Conservation (phyloP, 1,139 yeast genomes). For the Starmera stellimalicola region DNA sequence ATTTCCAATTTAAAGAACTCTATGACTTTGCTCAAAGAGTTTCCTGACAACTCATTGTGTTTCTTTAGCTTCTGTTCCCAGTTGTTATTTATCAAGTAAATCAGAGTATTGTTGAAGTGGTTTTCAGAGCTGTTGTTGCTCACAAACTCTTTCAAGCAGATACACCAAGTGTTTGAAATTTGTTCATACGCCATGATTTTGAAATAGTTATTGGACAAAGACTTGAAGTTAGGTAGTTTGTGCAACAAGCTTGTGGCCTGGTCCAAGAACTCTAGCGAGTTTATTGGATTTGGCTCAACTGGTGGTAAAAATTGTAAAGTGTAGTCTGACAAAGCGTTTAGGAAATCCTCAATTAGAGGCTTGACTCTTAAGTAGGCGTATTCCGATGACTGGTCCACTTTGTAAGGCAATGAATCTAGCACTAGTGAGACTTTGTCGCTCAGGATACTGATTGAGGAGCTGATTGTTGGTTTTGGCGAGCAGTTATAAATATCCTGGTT, state of each 20-base stretch:
- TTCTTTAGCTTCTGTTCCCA: slow-evolving; percentile 47
- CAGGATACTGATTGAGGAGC: slow-evolving; percentile 42
- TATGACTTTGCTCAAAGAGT: slow-evolving; percentile 37
- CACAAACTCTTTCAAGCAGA: slow-evolving; percentile 43
- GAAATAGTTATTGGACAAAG: slow-evolving; percentile 65
- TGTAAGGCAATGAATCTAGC: slow-evolving; percentile 53
- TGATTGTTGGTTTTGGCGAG: slow-evolving; percentile 52
- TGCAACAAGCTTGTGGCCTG: slow-evolving; percentile 56
- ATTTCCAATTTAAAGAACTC: slow-evolving; percentile 36
- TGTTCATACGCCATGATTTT: slow-evolving; percentile 71
- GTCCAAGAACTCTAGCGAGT: slow-evolving; percentile 60
- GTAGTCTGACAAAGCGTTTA: slow-evolving; percentile 71
- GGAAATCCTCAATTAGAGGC: slow-evolving; percentile 63
- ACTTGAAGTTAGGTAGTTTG: slow-evolving; percentile 63
- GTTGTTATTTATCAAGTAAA: slow-evolving; percentile 34
- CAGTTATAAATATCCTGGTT: slow-evolving; percentile 38
- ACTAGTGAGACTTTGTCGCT: slow-evolving; percentile 38
- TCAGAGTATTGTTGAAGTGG: slow-evolving; percentile 28
- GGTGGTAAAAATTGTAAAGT: slow-evolving; percentile 77
- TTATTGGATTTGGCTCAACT: slow-evolving; percentile 43
- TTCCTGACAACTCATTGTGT: slow-evolving; percentile 48
- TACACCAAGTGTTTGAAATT: slow-evolving; percentile 66
- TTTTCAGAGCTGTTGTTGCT: slow-evolving; percentile 16
- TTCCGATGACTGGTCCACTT: slow-evolving; percentile 65
- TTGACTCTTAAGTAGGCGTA: slow-evolving; percentile 84